phyloP scores from a whole-genome alignment of 495 filamentous ascomycete species.

The Poronia punctata region DNA sequence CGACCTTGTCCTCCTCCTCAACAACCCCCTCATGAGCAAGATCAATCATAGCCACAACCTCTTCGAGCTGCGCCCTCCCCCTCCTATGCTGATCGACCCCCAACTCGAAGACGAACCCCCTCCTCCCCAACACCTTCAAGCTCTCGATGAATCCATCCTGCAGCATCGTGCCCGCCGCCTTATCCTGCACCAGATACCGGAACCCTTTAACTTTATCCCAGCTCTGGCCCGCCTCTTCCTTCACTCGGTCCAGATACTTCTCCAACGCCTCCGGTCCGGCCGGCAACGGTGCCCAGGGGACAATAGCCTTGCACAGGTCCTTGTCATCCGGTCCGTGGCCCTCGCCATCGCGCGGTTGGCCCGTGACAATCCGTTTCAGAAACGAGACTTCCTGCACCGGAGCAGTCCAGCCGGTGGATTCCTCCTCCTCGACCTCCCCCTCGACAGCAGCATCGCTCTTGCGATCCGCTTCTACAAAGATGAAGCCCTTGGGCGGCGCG shows the following conservation, averaged over 20 bases:
- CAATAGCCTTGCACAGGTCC: conserved; percentile 53
- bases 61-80: conserved; percentile 64
- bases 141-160: conserved; percentile 55
- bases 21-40: conserved; percentile 51
- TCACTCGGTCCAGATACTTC: conserved; percentile 44
- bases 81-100: conserved; percentile 67
- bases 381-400: conserved; percentile 67
- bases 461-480: conserved; percentile 78
- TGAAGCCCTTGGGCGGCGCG: conserved; percentile 50
- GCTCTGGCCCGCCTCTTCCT: conserved; percentile 41
- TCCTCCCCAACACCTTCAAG: conserved; percentile 58
- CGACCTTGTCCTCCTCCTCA: conserved; percentile 52
- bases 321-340: conserved; percentile 48
- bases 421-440: conserved; percentile 33
- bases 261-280: conserved; percentile 46
- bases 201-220: conserved; percentile 56
- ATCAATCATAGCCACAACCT: conserved; percentile 65
- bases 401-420: conserved; percentile 38
- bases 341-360: conserved; percentile 49
- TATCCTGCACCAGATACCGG: conserved; percentile 74
- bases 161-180: conserved; percentile 56
- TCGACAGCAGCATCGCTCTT: conserved; percentile 52
- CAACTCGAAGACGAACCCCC: conserved; percentile 66
- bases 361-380: conserved; percentile 55
- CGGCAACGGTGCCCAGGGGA: conserved; percentile 77